Base-by-base conservation (phyloP, 371 early-diverging fungal genomes). In the Mortierella sp. region DNA sequence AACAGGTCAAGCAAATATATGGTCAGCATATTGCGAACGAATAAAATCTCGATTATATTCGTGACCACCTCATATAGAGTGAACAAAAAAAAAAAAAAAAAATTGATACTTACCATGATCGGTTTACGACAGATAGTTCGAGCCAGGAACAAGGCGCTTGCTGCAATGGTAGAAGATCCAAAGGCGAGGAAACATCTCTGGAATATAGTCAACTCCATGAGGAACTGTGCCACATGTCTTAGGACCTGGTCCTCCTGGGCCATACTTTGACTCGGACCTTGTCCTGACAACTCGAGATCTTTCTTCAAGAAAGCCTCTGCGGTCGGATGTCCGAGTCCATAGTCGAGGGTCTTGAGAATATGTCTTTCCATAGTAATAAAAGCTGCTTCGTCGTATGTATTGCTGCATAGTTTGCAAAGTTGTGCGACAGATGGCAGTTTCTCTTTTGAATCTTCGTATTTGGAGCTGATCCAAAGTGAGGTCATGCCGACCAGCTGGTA, bases 401-500 rank as follows among this genome's bases (percentile, higher is more conserved):
- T 75, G 31, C 69, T 64, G 48, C 69, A 75, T 34, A 75, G 28
- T 30, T 75, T 75, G 69, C 76, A 75, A 32, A 75, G 37, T 39
- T 75, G 76, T 4, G 69, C 59, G 30, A 75, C 76, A 1, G 76
- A 75, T 3, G 76, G 76, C 4, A 75, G 51, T 26, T 64, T 68
- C 30, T 75, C 76, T 37, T 75, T 75, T 0, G 76, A 63, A 26
- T 75, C 76, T 49, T 75, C 76, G 54, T 75, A 75, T 53, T 75
- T 75, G 50, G 64, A 63, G 28, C 64, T 60, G 44, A 75, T 69
- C 76, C 76, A 75, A 28, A 75, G 61, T 6, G 76, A 75, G 19
- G 76, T 75, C 76, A 75, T 75, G 44, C 76, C 76, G 15, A 75
- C 76, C 9, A 75, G 61, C n/a, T 75, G 76, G 43, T 69, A 75